A percentile compares a stretch with the other conserved stretches of the same genome.
phyloP scores from a whole-genome alignment of 257 asterid genomes.

The Verbascum thapsus region DNA sequence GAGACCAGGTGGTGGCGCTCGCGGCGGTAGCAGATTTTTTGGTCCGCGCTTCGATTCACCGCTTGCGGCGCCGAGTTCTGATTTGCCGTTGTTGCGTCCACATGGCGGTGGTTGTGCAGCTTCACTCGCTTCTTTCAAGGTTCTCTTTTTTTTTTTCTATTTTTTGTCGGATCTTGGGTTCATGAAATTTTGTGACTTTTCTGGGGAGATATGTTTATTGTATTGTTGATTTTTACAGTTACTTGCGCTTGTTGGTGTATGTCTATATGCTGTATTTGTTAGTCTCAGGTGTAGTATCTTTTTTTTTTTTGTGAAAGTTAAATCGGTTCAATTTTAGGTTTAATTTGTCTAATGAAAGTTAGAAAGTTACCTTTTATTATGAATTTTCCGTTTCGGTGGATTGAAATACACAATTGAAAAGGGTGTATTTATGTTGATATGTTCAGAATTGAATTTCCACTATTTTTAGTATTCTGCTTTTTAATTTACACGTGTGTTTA shows the following conservation, averaged over 20 bases:
- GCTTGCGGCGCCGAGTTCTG: constrained; percentile 44
- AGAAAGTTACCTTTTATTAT: background rate
- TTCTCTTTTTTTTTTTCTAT: constrained; percentile 30
- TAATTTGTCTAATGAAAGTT: background rate
- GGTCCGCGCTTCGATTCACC: constrained; percentile 57
- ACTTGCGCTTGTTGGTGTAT: too few relatives aligned
- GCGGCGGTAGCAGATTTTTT: constrained; percentile 56
- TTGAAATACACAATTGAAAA: background rate
- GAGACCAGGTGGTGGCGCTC: constrained; percentile 77
- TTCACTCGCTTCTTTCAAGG: constrained; percentile 49
- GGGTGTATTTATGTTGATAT: background rate
- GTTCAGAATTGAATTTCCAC: background rate
- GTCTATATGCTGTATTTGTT: too few relatives aligned
- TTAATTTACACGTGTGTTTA: background rate
- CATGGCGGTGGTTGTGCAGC: constrained; percentile 44
- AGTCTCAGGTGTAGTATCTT: too few relatives aligned
- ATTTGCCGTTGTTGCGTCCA: constrained; percentile 59
- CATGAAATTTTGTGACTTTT: background rate
- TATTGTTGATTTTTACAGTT: too few relatives aligned
- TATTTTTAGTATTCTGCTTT: background rate
- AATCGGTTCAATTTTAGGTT: too few relatives aligned
- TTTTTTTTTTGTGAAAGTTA: background rate
- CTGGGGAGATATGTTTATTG: constrained; percentile 8
- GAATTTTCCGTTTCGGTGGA: background rate
- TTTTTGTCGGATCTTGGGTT: constrained; percentile 44